Evolutionary conservation across 2,329 filamentous ascomycete species (phyloP), one percentile per base, ranked within the genome.

Genomic region (Paramyrothecium sp.): DNA sequence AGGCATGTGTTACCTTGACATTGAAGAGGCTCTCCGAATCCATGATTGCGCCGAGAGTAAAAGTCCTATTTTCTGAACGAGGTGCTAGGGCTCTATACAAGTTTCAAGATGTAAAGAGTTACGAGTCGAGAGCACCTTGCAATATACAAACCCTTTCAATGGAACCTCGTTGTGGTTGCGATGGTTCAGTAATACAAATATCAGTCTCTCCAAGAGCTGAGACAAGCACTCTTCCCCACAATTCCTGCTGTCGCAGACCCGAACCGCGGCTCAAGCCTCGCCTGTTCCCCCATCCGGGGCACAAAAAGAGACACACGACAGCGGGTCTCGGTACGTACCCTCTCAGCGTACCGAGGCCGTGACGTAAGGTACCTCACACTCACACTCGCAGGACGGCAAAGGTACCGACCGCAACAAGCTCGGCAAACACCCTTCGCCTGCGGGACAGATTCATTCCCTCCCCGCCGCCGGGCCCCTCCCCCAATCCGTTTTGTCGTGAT

Each of bases 21-120:
- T 81, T 74, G 67, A 87, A 87, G 41, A 88, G 75, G 59, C 62
- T 79, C 62, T 77, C 71, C 12, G 78, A 66, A 66, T 87, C 82
- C 84, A 87, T 86, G 56, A 57, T 72, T 19, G 33, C 38, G 13
- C 4, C n/a, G 38, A 44, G 13, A 44, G 13, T 7, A 16, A 44
- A 44, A 19, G 13, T 16, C 33, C 38, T 44, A 10, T 30, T 10
- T 10, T 30, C 26, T 30, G n/a, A n/a, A n/a, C n/a, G n/a, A 30
- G 26, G 26, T 30, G 26, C 26, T 30, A 10, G 26, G 26, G 26
- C 10, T 10, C 10, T 30, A 30, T 4, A 30, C 26, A 10, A 30
- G 26, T 30, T 4, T 30, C 26, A 4, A 10, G 26, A 30, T 5
- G 10, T 30, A 10, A 30, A 30, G 4, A 10, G 10, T 30, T 30